A percentile compares a stretch with the other conserved stretches of the same genome.
phyloP scores from a whole-genome alignment of 2,329 filamentous ascomycete genomes.

The Lasiodiplodia gonubiensis region DNA sequence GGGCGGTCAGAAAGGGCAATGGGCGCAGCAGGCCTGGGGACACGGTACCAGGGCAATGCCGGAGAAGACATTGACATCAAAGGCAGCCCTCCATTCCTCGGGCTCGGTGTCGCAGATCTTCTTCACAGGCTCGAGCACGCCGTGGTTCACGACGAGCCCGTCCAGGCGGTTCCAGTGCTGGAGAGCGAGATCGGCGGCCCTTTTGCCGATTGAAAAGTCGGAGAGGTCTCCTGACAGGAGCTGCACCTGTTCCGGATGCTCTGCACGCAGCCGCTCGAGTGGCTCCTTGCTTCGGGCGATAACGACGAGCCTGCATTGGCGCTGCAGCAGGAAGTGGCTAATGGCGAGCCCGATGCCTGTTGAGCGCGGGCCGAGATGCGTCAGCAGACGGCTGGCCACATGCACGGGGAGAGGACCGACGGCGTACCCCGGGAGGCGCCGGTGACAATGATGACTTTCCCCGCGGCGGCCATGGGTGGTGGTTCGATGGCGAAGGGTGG shows the following conservation, averaged over 20 bases:
- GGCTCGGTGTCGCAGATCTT: conserved; percentile 70
- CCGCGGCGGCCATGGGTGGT: conserved; percentile 63
- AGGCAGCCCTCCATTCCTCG: conserved; percentile 76
- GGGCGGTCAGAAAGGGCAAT: conserved; percentile 29
- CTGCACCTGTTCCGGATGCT: conserved; percentile 61
- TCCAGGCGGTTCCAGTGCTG: conserved; percentile 75
- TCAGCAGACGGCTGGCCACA: conserved; percentile 10
- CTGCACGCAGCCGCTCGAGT: conserved; percentile 53
- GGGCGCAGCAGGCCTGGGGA: conserved; percentile 35
- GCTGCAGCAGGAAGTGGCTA: conserved; percentile 63
- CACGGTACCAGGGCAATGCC: conserved; percentile 71
- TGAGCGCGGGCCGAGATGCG: conserved; percentile 6
- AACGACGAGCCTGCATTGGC: conserved; percentile 62
- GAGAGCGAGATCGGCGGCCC: conserved; percentile 69
- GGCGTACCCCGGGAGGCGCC: conserved; percentile 66
- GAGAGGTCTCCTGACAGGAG: conserved; percentile 64
- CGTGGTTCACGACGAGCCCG: conserved; percentile 87
- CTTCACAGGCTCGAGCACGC: conserved; percentile 75
- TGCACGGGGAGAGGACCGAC: conserved; percentile 8
- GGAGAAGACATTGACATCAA: conserved; percentile 88
- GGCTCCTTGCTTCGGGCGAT: conserved; percentile 62
- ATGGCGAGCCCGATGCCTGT: conserved; percentile 67
- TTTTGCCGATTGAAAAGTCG: conserved; percentile 60
- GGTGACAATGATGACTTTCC: conserved; percentile 63
- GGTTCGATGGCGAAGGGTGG: conserved; percentile 29